phyloP scores from a whole-genome alignment of 2,329 filamentous ascomycete species.

The Pseudonectria foliicola region DNA sequence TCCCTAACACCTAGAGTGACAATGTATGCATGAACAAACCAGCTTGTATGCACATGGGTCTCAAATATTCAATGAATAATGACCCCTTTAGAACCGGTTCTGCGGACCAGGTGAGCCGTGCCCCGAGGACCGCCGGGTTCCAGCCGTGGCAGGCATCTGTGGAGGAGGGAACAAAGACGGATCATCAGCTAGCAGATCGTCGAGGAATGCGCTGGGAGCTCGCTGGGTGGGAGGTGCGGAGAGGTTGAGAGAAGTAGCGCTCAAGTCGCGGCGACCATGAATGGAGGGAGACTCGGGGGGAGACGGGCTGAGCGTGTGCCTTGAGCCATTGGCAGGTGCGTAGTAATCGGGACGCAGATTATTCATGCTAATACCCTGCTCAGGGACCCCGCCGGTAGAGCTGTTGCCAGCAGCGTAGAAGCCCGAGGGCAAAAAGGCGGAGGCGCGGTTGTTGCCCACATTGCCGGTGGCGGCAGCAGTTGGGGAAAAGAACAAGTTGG shows the following conservation, averaged over 20 bases:
- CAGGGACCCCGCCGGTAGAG: slow-evolving; percentile 38
- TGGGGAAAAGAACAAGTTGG: slow-evolving; percentile 89
- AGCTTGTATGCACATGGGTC: neutral
- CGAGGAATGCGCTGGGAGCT: slow-evolving; percentile 81
- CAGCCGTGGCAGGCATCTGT: slow-evolving; percentile 25
- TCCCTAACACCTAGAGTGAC: too few relatives aligned
- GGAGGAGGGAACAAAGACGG: slow-evolving; percentile 42
- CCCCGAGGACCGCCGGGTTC: slow-evolving; percentile 15
- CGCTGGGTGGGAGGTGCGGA: slow-evolving; percentile 56
- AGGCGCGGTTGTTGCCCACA: slow-evolving; percentile 57
- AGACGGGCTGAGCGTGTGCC: slow-evolving; percentile 41
- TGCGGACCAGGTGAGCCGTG: slow-evolving; percentile 14
- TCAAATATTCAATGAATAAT: neutral
- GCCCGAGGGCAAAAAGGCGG: slow-evolving; percentile 78
- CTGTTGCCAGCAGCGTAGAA: slow-evolving; percentile 73
- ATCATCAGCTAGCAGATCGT: slow-evolving; percentile 81
- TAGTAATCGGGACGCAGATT: slow-evolving; percentile 54
- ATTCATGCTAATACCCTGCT: slow-evolving; percentile 52
- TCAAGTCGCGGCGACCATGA: slow-evolving; percentile 42
- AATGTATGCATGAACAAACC: neutral
- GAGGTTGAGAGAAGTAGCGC: slow-evolving; percentile 61
- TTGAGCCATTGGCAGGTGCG: slow-evolving; percentile 34
- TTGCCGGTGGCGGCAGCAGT: slow-evolving; percentile 68
- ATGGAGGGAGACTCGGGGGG: slow-evolving; percentile 61
- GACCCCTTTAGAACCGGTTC: slow-evolving; percentile 19